A percentile compares a stretch with the other conserved stretches of the same genome.
phyloP scores from a whole-genome alignment of 768 basidiomycete genomes.

The Kwoniella dejecticola region DNA sequence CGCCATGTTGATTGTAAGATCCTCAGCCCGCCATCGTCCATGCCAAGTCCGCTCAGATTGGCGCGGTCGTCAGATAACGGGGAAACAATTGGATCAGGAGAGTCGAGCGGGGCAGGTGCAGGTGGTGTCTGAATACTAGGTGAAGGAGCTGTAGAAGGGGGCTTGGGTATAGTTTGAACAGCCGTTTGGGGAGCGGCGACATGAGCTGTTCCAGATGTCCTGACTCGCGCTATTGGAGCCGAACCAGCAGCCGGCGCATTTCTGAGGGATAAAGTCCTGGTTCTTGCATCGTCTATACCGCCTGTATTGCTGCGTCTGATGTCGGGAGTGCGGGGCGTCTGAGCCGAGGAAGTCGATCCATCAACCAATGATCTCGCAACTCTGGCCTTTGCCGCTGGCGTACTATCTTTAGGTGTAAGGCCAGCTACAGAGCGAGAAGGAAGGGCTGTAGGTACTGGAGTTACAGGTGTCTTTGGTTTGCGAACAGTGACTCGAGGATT shows the following conservation, averaged over 20 bases:
- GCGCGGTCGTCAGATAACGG: neutral
- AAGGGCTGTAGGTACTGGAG: neutral
- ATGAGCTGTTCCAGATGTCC: neutral
- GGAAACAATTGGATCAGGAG: neutral
- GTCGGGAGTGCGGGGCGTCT: conserved; percentile 16
- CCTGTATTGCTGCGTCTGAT: neutral
- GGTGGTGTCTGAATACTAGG: conserved; percentile 7
- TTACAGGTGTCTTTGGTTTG: conserved; percentile 2
- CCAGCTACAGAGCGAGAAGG: neutral
- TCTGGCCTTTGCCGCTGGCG: conserved; percentile 11
- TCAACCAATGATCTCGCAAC: conserved; percentile 7
- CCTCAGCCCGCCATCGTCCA: conserved; percentile 9
- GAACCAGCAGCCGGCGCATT: neutral
- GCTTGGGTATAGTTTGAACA: conserved; percentile 1
- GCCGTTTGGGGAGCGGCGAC: neutral
- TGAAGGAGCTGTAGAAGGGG: neutral
- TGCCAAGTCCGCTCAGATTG: conserved; percentile 2
- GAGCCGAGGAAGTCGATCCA: neutral
- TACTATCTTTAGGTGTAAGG: neutral
- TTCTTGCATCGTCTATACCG: neutral
- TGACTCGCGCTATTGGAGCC: conserved; percentile 6
- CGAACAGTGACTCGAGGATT: conserved; percentile 2
- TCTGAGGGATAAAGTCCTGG: conserved; percentile 12
- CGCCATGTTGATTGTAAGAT: conserved; percentile 13
- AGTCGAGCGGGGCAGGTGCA: neutral